These are phyloP conservation scores for Chalaropsis ovoidea DNA, from an alignment of 2,329 filamentous ascomycete species.

Conservation along the genomic window DNA sequence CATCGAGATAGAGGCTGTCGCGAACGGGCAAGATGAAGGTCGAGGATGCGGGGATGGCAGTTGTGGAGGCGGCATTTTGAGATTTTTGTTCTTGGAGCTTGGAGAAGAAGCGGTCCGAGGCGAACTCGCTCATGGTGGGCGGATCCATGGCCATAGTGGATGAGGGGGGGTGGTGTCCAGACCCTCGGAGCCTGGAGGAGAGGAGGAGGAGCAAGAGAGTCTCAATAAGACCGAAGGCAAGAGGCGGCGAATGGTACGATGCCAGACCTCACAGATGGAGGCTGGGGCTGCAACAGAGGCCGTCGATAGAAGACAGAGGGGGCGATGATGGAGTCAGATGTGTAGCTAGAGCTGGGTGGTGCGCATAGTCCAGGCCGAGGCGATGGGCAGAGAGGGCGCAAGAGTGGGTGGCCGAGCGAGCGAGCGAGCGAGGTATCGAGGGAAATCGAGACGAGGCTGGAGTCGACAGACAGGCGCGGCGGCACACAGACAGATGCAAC, in stretches of 20 bases:
- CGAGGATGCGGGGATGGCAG: constrained; percentile 28
- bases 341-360: background rate
- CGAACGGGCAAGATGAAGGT: constrained; percentile 44
- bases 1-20: constrained; percentile 31
- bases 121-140: constrained; percentile 55
- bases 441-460: no score
- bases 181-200: constrained; percentile 20
- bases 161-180: constrained; percentile 14
- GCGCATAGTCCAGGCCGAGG: background rate
- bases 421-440: no score
- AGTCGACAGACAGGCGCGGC: no score
- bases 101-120: constrained; percentile 53
- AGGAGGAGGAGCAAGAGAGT: constrained; percentile 25
- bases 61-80: constrained; percentile 34
- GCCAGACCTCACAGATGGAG: constrained; percentile 24
- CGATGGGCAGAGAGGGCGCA: background rate
- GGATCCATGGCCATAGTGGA: constrained; percentile 43
- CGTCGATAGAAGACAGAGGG: background rate
- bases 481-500: no score
- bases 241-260: constrained; percentile 19
- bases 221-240: constrained; percentile 28
- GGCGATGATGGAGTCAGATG: background rate
- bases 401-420: no score
- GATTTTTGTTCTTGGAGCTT: constrained; percentile 44
- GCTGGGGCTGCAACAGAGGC: constrained; percentile 6